These are phyloP conservation scores for Neoarthrinium moseri DNA, from an alignment of 2,329 filamentous ascomycete species.

Conservation along the genomic window DNA sequence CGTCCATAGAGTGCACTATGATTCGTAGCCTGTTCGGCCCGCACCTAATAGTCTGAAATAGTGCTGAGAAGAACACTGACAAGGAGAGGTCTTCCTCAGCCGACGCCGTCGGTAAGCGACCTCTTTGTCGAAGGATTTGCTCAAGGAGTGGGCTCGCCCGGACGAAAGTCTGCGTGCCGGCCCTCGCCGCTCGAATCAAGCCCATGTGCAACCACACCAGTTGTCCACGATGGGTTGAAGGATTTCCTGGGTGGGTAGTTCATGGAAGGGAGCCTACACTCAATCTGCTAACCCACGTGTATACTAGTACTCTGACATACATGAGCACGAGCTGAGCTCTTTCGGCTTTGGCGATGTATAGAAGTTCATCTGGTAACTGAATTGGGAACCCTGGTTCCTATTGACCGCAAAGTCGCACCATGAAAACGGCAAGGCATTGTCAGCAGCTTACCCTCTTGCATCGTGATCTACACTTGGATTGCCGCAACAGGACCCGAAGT, in stretches of 20 bases:
- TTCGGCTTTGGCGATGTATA: neutral
- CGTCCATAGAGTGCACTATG: neutral
- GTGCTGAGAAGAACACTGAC: no score
- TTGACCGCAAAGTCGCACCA: neutral
- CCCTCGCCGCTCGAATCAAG: neutral
- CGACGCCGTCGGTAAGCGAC: neutral
- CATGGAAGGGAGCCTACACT: no score
- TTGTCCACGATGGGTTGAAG: no score
- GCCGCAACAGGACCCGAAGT: neutral
- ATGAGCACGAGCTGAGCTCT: neutral
- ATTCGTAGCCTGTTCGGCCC: neutral
- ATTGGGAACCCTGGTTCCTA: neutral
- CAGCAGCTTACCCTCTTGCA: neutral
- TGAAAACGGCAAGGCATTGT: neutral
- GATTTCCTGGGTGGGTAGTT: no score
- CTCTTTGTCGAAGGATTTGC: neutral
- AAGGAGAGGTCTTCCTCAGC: no score
- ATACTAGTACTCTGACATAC: neutral
- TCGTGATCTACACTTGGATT: neutral
- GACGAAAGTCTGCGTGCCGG: neutral
- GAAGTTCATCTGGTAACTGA: neutral
- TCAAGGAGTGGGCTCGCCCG: neutral
- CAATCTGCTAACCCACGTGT: no score
- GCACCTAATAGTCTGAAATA: neutral
- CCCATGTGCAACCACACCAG: neutral